Evolutionary conservation across 2,329 filamentous ascomycete species (phyloP).

Genomic region (Lachnellula arida): DNA sequence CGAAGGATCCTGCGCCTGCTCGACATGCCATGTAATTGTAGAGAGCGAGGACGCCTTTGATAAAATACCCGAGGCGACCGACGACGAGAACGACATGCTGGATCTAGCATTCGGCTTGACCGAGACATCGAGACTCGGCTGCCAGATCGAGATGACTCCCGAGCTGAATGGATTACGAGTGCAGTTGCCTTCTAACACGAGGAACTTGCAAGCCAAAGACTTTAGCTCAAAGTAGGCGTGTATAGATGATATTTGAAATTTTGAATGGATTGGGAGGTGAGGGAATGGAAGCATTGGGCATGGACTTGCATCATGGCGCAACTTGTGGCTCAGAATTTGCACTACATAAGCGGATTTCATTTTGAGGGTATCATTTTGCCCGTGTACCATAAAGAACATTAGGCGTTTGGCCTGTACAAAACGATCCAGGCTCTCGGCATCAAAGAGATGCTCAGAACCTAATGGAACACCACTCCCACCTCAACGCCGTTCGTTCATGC

Average conservation of each 20-base stretch:
- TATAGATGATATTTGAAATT: not conserved
- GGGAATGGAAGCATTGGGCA: not conserved
- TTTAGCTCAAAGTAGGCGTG: constrained; percentile 51
- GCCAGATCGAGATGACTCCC: constrained; percentile 75
- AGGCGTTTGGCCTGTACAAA: constrained; percentile 14
- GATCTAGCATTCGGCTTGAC: constrained; percentile 71
- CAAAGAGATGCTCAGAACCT: not conserved
- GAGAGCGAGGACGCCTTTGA: constrained; percentile 59
- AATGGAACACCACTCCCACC: constrained; percentile 17
- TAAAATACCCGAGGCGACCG: constrained; percentile 55
- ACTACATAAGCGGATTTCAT: constrained; percentile 10
- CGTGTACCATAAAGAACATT: constrained; percentile 21
- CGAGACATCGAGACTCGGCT: constrained; percentile 53
- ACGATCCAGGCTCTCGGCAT: not conserved
- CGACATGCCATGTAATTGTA: constrained; percentile 71
- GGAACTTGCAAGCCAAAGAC: constrained; percentile 93
- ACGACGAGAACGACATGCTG: constrained; percentile 68
- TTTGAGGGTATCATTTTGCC: constrained; percentile 19
- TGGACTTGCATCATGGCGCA: not conserved
- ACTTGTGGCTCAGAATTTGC: not conserved
- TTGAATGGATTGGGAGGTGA: constrained; percentile 8
- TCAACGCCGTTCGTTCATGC: constrained; percentile 20
- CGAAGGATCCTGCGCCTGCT: constrained; percentile 75
- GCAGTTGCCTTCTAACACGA: constrained; percentile 84
- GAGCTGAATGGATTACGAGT: constrained; percentile 84